phyloP scores from a whole-genome alignment of 2,329 filamentous ascomycete genomes.

The Beauveria asiatica region DNA sequence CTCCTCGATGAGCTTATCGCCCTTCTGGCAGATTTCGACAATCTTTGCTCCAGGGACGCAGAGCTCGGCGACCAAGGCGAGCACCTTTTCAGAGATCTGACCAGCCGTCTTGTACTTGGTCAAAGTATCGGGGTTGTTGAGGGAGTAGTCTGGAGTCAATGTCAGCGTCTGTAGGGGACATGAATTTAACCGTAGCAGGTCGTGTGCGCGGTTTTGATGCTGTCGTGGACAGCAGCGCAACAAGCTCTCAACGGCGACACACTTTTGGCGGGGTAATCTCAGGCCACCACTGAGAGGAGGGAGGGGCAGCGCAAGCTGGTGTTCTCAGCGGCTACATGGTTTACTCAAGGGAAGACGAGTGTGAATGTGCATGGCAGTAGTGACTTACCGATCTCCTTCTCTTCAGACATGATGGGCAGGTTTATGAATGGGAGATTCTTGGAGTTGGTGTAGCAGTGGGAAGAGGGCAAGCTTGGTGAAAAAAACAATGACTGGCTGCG shows the following conservation, averaged over 20 bases:
- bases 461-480: conserved; percentile 9
- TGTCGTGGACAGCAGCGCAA: neutral
- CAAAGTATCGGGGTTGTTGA: conserved; percentile 87
- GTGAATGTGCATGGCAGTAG: neutral
- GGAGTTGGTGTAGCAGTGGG: conserved; percentile 10
- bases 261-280: conserved; percentile 12
- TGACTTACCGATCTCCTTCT: conserved; percentile 36
- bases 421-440: conserved; percentile 13
- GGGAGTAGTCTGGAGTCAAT: conserved; percentile 61
- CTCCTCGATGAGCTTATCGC: conserved; percentile 89
- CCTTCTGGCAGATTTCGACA: conserved; percentile 87
- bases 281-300: neutral
- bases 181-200: neutral
- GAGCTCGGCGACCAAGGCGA: conserved; percentile 69
- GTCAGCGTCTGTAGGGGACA: neutral
- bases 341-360: neutral
- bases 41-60: conserved; percentile 85
- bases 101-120: conserved; percentile 99
- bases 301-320: conserved; percentile 2
- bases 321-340: neutral
- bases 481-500: conserved; percentile 13
- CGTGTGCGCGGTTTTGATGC: conserved; percentile 7
- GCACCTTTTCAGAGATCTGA: conserved; percentile 89
- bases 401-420: conserved; percentile 35
- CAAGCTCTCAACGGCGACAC: conserved; percentile 3